Conservation (phyloP, 2,329 filamentous ascomycete species). For the Pseudogymnoascus sp. region DNA sequence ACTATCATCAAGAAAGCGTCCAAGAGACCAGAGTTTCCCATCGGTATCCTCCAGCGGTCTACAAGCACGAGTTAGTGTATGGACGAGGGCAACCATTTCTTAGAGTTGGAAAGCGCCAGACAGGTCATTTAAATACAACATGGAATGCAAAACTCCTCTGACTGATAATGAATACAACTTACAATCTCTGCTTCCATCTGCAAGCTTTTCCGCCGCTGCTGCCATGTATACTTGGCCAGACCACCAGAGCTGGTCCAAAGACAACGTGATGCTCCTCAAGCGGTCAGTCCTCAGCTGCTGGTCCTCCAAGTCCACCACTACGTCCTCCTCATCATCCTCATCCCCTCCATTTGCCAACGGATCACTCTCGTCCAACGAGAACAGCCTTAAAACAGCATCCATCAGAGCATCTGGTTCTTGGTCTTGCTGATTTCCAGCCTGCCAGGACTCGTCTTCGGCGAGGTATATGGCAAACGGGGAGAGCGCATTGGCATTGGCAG, state of each 20-base stretch:
- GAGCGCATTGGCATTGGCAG: neutral
- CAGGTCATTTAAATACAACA: neutral
- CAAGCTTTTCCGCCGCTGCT: conserved; percentile 41
- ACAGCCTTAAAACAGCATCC: conserved; percentile 11
- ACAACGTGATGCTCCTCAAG: conserved; percentile 18
- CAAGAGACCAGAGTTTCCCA: conserved; percentile 50
- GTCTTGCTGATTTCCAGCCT: neutral
- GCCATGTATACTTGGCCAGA: conserved; percentile 36
- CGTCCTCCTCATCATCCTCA: conserved; percentile 17
- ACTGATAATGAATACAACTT: conserved; percentile 23
- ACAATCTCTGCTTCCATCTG: conserved; percentile 48
- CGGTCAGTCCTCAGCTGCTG: conserved; percentile 22
- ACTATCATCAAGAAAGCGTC: conserved; percentile 45
- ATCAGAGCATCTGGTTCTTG: conserved; percentile 1
- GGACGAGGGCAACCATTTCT: neutral
- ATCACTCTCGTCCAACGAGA: conserved; percentile 16
- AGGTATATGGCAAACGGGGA: conserved; percentile 3
- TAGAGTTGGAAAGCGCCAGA: neutral
- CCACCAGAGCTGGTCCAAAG: conserved; percentile 32
- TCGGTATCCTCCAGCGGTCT: conserved; percentile 48
- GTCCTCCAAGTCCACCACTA: conserved; percentile 23
- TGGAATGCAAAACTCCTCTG: neutral
- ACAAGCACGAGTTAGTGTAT: conserved; percentile 15
- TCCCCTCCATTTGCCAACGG: conserved; percentile 13
- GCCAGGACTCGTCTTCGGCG: neutral